Evolutionary conservation across 2,329 filamentous ascomycete genomes (phyloP).

Genomic region (Coniochaeta prunicola): DNA sequence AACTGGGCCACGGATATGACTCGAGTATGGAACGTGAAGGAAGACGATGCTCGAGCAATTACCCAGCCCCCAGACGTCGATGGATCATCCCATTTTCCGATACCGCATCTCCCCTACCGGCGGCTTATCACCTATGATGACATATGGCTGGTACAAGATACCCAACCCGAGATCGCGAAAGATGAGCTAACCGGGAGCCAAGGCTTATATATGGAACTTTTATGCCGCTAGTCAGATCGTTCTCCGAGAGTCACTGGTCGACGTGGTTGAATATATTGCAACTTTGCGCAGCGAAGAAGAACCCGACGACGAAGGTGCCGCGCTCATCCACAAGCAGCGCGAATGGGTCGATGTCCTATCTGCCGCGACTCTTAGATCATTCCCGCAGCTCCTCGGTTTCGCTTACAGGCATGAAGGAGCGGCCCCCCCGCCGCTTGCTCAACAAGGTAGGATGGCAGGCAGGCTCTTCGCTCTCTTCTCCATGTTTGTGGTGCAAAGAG

Average conservation of each 20-base stretch:
- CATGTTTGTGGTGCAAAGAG: not conserved
- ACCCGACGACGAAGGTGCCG: not conserved
- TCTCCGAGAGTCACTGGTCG: conserved; percentile 1
- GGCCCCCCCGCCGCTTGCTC: not conserved
- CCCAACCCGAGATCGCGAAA: not conserved
- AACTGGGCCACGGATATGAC: not conserved
- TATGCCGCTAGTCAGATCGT: conserved; percentile 1
- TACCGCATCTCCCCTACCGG: not conserved
- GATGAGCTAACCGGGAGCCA: not conserved
- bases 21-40: not conserved
- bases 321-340: not conserved
- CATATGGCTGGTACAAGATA: not conserved
- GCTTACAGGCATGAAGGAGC: not conserved
- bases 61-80: not conserved
- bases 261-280: not conserved
- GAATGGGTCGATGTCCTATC: not conserved
- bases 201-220: conserved; percentile 3
- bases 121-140: not conserved
- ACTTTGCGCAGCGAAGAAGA: not conserved
- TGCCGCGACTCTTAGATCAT: not conserved
- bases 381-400: not conserved
- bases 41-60: not conserved
- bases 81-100: not conserved
- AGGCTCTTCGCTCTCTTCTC: not conserved
- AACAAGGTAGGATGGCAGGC: not conserved